A percentile compares a stretch with the other conserved stretches of the same genome.
phyloP scores from a whole-genome alignment of 345 rosid genomes.

The Eutrema yunnanense region DNA sequence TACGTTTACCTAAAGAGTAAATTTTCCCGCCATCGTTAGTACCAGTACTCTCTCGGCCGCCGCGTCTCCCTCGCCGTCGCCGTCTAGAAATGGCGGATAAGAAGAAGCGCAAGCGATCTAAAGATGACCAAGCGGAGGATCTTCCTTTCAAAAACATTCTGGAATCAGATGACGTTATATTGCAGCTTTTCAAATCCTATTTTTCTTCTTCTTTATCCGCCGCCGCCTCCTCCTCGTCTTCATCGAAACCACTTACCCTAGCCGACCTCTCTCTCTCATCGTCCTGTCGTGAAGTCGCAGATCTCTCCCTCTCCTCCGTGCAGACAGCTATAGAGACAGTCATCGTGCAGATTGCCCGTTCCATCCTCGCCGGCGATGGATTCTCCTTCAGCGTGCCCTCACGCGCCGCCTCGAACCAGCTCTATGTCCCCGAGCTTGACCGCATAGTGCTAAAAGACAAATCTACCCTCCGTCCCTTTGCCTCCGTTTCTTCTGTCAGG shows the following conservation, averaged over 20 bases:
- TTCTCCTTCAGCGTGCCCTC: conserved; percentile 90
- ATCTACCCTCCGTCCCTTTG: conserved; percentile 83
- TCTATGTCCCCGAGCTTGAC: conserved; percentile 97
- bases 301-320: conserved; percentile 77
- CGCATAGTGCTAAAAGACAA: conserved; percentile 95
- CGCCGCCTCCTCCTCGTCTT: conserved; percentile 30
- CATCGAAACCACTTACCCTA: conserved; percentile 62
- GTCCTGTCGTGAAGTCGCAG: conserved; percentile 80
- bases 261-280: conserved; percentile 74
- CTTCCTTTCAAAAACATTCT: conserved; percentile 68
- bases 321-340: conserved; percentile 70
- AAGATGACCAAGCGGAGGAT: conserved; percentile 36
- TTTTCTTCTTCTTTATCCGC: conserved; percentile 19
- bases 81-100: conserved; percentile 41
- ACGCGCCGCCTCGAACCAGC: conserved; percentile 90
- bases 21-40: conserved; percentile 30
- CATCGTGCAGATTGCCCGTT: conserved; percentile 60
- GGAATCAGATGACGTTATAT: conserved; percentile 55
- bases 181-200: conserved; percentile 45
- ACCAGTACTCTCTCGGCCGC: conserved; percentile 15
- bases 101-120: conserved; percentile 74
- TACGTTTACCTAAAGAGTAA: neutral
- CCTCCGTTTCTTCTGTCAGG: conserved; percentile 76
- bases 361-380: conserved; percentile 82
- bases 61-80: conserved; percentile 11